Percentiles rank a stretch among this genome's conserved stretches.
Evolutionary conservation across 352 stramenopile species (phyloP).

Genomic region (Phytophthora uliginosa): DNA sequence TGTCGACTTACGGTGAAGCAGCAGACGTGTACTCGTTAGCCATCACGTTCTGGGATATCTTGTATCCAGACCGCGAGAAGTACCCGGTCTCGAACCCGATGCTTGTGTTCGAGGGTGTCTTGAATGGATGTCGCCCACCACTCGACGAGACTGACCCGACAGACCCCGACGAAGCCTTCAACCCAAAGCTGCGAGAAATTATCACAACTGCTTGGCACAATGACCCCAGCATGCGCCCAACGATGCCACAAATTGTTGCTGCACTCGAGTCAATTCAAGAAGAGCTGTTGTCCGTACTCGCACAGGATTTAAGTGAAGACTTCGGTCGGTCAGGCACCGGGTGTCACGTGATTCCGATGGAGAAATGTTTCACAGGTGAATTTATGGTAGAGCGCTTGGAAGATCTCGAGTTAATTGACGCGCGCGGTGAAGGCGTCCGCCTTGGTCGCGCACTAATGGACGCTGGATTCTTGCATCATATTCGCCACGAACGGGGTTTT

Average conservation of each 20-base stretch:
- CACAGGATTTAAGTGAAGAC: constrained; percentile 56
- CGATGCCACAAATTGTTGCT: constrained; percentile 54
- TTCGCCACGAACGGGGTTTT: constrained; percentile 49
- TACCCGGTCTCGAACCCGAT: constrained; percentile 58
- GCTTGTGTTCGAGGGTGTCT: constrained; percentile 59
- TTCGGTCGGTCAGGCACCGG: constrained; percentile 32
- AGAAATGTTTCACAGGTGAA: constrained; percentile 47
- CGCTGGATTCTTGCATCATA: constrained; percentile 66
- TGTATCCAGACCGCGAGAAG: constrained; percentile 59
- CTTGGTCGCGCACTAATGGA: constrained; percentile 73
- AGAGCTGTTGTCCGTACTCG: constrained; percentile 60
- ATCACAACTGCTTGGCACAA: constrained; percentile 67
- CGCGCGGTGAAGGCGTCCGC: constrained; percentile 43
- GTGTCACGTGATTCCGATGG: constrained; percentile 14
- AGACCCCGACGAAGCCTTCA: constrained; percentile 26
- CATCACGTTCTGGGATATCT: constrained; percentile 83
- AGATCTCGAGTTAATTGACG: constrained; percentile 36
- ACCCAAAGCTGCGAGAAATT: constrained; percentile 62
- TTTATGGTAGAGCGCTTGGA: constrained; percentile 49
- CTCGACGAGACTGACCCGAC: constrained; percentile 38
- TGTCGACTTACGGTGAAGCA: constrained; percentile 66
- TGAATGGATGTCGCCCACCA: constrained; percentile 54
- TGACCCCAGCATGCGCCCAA: constrained; percentile 58
- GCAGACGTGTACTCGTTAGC: constrained; percentile 80
- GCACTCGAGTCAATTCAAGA: constrained; percentile 71